Percentiles rank a stretch among this genome's conserved stretches.
phyloP scores from a whole-genome alignment of 2,329 filamentous ascomycete species.

The Aspergillus floridensis region DNA sequence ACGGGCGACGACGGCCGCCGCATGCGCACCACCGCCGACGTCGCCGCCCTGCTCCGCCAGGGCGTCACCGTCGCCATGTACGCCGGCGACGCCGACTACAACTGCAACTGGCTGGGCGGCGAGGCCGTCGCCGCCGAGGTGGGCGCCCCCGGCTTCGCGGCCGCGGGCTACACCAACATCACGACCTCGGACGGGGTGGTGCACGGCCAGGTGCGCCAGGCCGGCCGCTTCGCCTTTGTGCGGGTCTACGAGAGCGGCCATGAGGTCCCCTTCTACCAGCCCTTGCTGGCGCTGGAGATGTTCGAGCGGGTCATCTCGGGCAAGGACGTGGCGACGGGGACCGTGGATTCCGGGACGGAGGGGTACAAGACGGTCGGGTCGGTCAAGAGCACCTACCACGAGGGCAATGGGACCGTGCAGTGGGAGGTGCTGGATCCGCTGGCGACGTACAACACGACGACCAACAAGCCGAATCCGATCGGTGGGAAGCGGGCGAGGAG shows the following conservation, averaged over 20 bases:
- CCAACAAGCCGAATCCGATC: background rate
- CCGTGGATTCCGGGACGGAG: background rate
- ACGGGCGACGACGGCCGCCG: constrained; percentile 9
- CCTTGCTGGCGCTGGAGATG: constrained; percentile 4
- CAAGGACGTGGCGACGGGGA: constrained; percentile 3
- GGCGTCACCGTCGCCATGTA: constrained; percentile 8
- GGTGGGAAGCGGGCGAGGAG: background rate
- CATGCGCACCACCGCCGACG: constrained; percentile 3
- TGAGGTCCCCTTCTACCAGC: constrained; percentile 10
- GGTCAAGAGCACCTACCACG: background rate
- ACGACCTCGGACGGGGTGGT: constrained; percentile 3
- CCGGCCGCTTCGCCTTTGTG: constrained; percentile 4
- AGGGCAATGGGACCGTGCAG: constrained; percentile 2
- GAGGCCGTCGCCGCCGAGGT: constrained; percentile 5
- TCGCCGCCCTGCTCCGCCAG: constrained; percentile 4
- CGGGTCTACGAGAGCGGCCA: constrained; percentile 10
- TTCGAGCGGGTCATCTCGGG: constrained; percentile 5
- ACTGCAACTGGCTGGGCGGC: constrained; percentile 11
- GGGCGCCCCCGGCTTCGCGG: background rate
- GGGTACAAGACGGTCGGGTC: background rate
- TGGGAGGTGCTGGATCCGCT: constrained; percentile 1
- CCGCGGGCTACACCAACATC: constrained; percentile 7
- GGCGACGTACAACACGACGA: constrained; percentile 2
- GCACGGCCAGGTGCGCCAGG: constrained; percentile 9
- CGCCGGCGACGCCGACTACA: constrained; percentile 9